phyloP scores from a whole-genome alignment of 768 basidiomycete genomes.

The Tylopilus vinaceipallidus region DNA sequence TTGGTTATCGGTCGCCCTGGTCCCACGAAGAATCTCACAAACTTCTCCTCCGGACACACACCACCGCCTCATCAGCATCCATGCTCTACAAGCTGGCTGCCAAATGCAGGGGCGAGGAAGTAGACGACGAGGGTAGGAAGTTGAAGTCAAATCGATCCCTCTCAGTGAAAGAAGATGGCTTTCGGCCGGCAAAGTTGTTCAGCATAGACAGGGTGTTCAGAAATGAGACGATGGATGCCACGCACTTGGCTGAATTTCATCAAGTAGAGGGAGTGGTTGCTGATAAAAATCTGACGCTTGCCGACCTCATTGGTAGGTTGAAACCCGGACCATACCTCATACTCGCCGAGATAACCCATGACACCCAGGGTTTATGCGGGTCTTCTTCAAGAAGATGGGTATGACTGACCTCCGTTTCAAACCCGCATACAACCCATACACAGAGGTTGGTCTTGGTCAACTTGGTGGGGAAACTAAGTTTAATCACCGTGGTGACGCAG shows the following conservation, averaged over 20 bases:
- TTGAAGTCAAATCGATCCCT: slow-evolving; percentile 4
- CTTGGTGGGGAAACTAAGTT: not conserved
- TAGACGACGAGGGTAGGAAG: slow-evolving; percentile 35
- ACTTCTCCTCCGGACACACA: slow-evolving; percentile 93
- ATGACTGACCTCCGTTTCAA: slow-evolving; percentile 94
- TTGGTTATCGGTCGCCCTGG: slow-evolving; percentile 98
- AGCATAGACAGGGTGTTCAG: slow-evolving; percentile 98
- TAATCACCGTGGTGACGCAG: slow-evolving; percentile 37
- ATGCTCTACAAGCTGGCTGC: slow-evolving; percentile 96
- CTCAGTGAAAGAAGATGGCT: slow-evolving; percentile 56
- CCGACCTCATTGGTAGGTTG: slow-evolving; percentile 85
- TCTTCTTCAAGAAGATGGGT: slow-evolving; percentile 98
- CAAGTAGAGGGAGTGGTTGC: slow-evolving; percentile 99
- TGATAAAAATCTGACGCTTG: slow-evolving; percentile 87
- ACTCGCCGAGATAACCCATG: not conserved
- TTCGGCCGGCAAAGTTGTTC: slow-evolving; percentile 91
- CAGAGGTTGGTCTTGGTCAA: slow-evolving; percentile 57
- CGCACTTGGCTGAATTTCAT: slow-evolving; percentile 98
- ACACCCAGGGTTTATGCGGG: slow-evolving; percentile 87
- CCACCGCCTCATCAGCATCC: slow-evolving; percentile 89
- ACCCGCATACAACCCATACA: slow-evolving; percentile 98
- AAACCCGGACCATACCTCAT: not conserved
- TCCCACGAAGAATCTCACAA: slow-evolving; percentile 88
- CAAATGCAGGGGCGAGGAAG: slow-evolving; percentile 61
- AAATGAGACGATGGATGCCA: slow-evolving; percentile 98